Evolutionary conservation across 495 filamentous ascomycete genomes (phyloP), one percentile per base, ranked within the genome.

Genomic region (Penicillium antarcticum): DNA sequence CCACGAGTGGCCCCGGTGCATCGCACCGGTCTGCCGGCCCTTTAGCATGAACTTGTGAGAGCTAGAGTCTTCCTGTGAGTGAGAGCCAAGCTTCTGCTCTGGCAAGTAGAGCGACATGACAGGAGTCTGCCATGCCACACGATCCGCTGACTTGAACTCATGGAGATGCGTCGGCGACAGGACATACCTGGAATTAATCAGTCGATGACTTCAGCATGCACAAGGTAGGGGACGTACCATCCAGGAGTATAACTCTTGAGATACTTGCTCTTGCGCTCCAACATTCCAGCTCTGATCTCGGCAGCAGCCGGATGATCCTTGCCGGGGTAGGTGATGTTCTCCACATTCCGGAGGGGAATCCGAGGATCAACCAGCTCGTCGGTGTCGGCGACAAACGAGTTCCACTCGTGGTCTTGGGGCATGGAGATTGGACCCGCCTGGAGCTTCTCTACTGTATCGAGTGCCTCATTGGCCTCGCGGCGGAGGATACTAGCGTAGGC

Each of bases 31-130:
- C 69, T 98, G 92, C 44, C 91, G 87, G 36, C 92, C 94, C 70
- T 97, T 97, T 41, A 98, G 81, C 71, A 96, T 88, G 64, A 97
- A 98, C 62, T 98, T 98, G 74, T 97, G 92, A n/a, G 91, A 96
- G 17, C 87, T 87, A 11, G 88, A 90, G 33, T 85, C 85, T 35
- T 87, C 83, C 44, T 86, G 78, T 10, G 94, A 97, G 63, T 94
- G 89, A 10, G 92, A 95, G 33, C 94, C 95, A 24, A 97, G 83
- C 60, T 95, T 96, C 63, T 97, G 94, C 52, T 97, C 94, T 2
- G 87, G 88, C 4, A 98, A 84, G 65, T 91, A 94, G 34, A 98
- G 77, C 21, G 94, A 97, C 94, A 98, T 97, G 66, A 97, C 82
- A 2, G 94, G 94, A 29, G 82, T 79, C 62, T 87, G 85, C 59